Base-by-base conservation (phyloP, 805 yeast species). In the Wickerhamomyces bisporus region DNA sequence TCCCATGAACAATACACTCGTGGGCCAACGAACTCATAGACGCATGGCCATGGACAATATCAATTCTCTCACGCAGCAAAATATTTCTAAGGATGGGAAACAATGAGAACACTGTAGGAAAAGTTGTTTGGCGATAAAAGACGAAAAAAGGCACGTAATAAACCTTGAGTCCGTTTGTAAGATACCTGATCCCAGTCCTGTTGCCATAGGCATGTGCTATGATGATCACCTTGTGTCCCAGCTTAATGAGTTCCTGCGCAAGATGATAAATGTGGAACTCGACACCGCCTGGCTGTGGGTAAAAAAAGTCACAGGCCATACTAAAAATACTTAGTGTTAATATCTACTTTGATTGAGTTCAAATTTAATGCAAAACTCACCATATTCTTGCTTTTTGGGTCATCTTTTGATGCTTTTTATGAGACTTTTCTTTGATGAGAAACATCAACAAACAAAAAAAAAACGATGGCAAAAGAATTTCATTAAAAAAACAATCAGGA, bases 271-370 rank as follows among this genome's bases (percentile, higher is more conserved):
- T 85, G 57, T 93, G 98, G 44, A 91, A 79, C 59, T 93, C 99
- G 2, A 93, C 95, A 9, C 99, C 99, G 4, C 99, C 99, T 0
- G 97, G 83, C 57, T 93, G 98, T 10, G 99, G 99, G 62, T 85
- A 93, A 75, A 93, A 93, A 68, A 88, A 93, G 62, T 93, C 99
- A 31, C 95, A 85, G 4, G 89, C 86, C 96, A 93, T 89, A 7
- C 73, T 70, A 38, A 57, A 7, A 9, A 10, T n/a, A 8, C 15
- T 30, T 52, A n/a, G 50, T 55, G 31, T 32, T 37, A 25, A 21
- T 38, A 17, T 21, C 16, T 12, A 18, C 15, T 26, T 13, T n/a
- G n/a, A n/a, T n/a, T n/a, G n/a, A n/a, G n/a, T n/a, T n/a, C n/a
- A n/a, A n/a, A n/a, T 21, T 21, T 10, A 7, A 10, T 21, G 24